A percentile compares a stretch with the other conserved stretches of the same genome.
These are phyloP conservation scores for Pisolithus marmoratus DNA, from an alignment of 768 basidiomycete genomes.

Conservation along the genomic window DNA sequence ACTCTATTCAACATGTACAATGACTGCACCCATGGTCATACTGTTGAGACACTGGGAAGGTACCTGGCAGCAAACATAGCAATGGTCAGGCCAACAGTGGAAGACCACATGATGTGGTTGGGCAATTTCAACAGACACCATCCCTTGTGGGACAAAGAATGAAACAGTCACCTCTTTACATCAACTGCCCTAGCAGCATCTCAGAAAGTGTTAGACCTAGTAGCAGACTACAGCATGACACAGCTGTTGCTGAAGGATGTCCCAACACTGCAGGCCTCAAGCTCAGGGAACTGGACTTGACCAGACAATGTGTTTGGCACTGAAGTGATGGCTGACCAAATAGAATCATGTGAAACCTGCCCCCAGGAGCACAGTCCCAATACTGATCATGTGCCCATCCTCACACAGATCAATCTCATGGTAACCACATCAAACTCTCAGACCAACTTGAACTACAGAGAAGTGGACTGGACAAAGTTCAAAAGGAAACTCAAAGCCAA, in stretches of 20 bases:
- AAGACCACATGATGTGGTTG: slow-evolving; percentile 20
- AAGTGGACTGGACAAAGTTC: slow-evolving; percentile 20
- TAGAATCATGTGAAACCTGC: slow-evolving; percentile 21
- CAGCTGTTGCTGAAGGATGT: slow-evolving; percentile 25
- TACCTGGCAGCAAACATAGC: slow-evolving; percentile 1
- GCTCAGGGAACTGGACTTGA: slow-evolving; percentile 26
- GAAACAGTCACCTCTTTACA: slow-evolving; percentile 19
- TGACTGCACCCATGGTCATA: slow-evolving; percentile 20
- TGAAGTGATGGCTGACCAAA: neutral
- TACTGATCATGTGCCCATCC: slow-evolving; percentile 32
- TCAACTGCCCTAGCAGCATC: neutral
- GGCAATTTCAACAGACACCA: slow-evolving; percentile 40
- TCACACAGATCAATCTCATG: slow-evolving; percentile 17
- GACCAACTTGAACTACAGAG: slow-evolving; percentile 14
- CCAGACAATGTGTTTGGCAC: slow-evolving; percentile 33
- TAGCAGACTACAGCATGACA: slow-evolving; percentile 17
- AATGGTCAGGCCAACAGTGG: neutral
- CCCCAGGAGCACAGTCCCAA: slow-evolving; percentile 6
- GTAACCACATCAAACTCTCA: no score
- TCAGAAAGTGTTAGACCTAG: slow-evolving; percentile 13
- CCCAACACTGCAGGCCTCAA: slow-evolving; percentile 17
- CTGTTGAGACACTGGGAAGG: slow-evolving; percentile 5
- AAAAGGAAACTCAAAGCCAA: neutral
- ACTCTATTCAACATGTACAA: slow-evolving; percentile 37
- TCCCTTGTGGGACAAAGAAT: slow-evolving; percentile 32